Evolutionary conservation across 2,329 filamentous ascomycete species (phyloP).

Genomic region (Botrytis hyacinthi): DNA sequence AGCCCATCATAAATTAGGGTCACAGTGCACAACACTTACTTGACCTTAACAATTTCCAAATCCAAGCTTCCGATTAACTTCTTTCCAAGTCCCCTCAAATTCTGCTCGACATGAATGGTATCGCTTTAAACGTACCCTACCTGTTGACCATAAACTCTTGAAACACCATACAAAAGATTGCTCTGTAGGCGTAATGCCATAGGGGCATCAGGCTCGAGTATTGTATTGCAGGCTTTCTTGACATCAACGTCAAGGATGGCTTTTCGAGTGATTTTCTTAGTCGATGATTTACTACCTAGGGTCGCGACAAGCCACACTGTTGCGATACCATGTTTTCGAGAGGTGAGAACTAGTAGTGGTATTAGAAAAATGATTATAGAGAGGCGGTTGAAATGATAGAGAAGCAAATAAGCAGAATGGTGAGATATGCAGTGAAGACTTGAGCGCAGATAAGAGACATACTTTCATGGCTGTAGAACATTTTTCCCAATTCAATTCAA

Average conservation of each 20-base stretch:
- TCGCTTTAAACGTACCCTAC: conserved; percentile 83
- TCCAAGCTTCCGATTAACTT: conserved; percentile 61
- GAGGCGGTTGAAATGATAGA: neutral
- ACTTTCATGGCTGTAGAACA: conserved; percentile 98
- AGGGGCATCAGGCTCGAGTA: conserved; percentile 78
- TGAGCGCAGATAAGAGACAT: conserved; percentile 39
- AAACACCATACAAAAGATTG: conserved; percentile 82
- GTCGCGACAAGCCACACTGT: conserved; percentile 97
- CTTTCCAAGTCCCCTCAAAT: conserved; percentile 67
- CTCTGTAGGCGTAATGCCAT: conserved; percentile 88
- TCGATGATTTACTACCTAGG: conserved; percentile 67
- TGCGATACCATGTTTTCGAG: conserved; percentile 83
- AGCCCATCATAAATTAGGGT: conserved; percentile 17
- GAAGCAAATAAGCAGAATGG: neutral
- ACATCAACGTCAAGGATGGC: conserved; percentile 88
- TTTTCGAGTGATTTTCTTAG: conserved; percentile 76
- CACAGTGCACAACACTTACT: conserved; percentile 49
- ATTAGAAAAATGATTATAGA: neutral
- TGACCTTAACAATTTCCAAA: conserved; percentile 56
- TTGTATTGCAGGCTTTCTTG: conserved; percentile 81
- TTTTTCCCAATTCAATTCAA: conserved; percentile 40
- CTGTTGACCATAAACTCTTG: conserved; percentile 83
- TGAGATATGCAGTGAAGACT: neutral
- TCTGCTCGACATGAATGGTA: conserved; percentile 64
- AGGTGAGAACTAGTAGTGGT: conserved; percentile 65